Percentiles rank a stretch among this genome's conserved stretches.
Evolutionary conservation across 176 grass and related monocot species (phyloP).

Genomic region (Dactylis glomerata): DNA sequence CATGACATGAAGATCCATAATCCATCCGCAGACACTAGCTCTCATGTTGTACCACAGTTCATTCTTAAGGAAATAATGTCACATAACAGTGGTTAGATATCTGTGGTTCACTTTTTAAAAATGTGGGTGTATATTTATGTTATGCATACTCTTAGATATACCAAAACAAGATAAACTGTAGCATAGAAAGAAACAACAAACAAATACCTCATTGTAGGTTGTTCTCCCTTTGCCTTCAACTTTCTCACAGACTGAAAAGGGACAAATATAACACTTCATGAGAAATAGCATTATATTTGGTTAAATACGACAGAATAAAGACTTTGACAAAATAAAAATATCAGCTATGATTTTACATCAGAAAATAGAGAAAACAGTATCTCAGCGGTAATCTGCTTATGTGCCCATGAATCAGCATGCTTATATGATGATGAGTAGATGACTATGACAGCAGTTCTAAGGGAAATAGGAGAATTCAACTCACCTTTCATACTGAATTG

Average conservation of each 20-base stretch:
- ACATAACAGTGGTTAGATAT: neutral
- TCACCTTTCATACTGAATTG: constrained; percentile 99
- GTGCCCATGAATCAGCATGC: neutral
- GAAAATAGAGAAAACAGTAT: neutral
- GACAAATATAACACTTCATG: constrained; percentile 15
- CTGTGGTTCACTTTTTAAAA: neutral
- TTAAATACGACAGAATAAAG: neutral
- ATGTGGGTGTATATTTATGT: neutral
- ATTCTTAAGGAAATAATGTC: neutral
- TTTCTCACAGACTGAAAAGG: constrained; percentile 87
- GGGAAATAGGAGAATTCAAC: constrained; percentile 1
- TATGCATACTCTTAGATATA: neutral
- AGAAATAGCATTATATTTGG: constrained; percentile 13
- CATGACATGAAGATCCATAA: neutral
- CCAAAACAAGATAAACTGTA: neutral
- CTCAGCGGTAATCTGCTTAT: neutral
- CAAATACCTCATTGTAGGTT: constrained; percentile 94
- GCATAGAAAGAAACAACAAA: constrained; percentile 17
- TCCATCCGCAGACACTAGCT: neutral
- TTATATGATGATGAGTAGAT: constrained; percentile 10
- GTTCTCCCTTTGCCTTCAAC: constrained; percentile 99
- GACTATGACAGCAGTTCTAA: neutral
- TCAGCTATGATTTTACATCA: neutral
- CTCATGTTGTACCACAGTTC: neutral
- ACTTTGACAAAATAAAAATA: constrained; percentile 2